Conservation (phyloP, 352 stramenopile species). For the Globisporangium perplexum region DNA sequence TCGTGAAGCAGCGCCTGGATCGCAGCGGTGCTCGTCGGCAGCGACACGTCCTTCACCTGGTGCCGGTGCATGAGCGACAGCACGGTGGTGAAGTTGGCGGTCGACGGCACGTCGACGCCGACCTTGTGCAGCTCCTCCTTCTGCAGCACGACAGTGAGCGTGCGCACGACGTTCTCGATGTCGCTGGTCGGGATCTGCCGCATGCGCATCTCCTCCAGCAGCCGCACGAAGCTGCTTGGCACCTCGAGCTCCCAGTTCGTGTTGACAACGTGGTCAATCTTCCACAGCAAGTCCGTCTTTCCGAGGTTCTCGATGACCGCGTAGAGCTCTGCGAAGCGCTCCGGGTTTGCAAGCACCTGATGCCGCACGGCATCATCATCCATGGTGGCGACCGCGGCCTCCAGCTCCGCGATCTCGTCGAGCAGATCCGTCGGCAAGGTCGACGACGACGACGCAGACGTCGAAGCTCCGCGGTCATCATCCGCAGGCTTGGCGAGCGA, state of each 20-base stretch:
- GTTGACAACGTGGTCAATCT: slow-evolving; percentile 63
- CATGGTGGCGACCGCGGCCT: slow-evolving; percentile 40
- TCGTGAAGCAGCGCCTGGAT: slow-evolving; percentile 47
- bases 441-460: slow-evolving; percentile 11
- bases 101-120: slow-evolving; percentile 39
- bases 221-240: slow-evolving; percentile 28
- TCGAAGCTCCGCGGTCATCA: neutral
- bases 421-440: slow-evolving; percentile 38
- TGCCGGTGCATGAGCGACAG: slow-evolving; percentile 48
- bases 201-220: slow-evolving; percentile 50
- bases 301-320: slow-evolving; percentile 51
- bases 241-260: slow-evolving; percentile 49
- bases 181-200: slow-evolving; percentile 49
- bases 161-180: slow-evolving; percentile 49
- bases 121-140: slow-evolving; percentile 45
- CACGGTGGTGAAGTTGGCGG: slow-evolving; percentile 41
- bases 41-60: slow-evolving; percentile 41
- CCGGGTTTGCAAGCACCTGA: slow-evolving; percentile 45
- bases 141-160: slow-evolving; percentile 48
- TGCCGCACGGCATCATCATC: slow-evolving; percentile 8
- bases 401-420: slow-evolving; percentile 50
- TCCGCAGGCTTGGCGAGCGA: neutral
- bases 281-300: slow-evolving; percentile 72
- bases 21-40: slow-evolving; percentile 29
- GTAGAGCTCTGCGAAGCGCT: slow-evolving; percentile 65